Evolutionary conservation across 768 basidiomycete species (phyloP), one percentile per base, ranked within the genome.

Genomic region (Podaxis sp.): DNA sequence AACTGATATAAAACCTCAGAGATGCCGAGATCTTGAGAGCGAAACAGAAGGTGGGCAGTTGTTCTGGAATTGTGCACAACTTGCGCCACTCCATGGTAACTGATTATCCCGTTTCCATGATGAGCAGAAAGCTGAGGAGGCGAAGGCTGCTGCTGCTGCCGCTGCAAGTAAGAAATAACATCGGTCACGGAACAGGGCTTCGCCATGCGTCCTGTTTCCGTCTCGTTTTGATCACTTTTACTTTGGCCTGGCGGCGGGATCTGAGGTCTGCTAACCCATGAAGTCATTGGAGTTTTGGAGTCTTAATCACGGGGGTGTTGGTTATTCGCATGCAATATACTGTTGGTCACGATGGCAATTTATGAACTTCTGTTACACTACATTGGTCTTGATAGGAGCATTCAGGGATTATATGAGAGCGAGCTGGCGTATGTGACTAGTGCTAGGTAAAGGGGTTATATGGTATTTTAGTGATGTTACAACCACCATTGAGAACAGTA

Each of bases 21-120:
- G 90, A 93, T 73, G 90, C 91, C 47, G 88, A 88, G 68, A 83
- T 84, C 50, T 72, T 93, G 63, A 82, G 88, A 61, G 85, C 85
- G 64, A 93, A 93, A 72, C 91, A 93, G 73, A 90, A 88, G 87
- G 91, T 87, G 75, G 46, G 79, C 22, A 27, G 49, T 60, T 57
- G 40, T 22, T n/a, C 46, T 38, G 13, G 54, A 13, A n/a, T 19
- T 50, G 15, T 47, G 37, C 40, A 33, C 38, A 22, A 27, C 47
- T 22, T 17, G 40, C 19, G 24, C 24, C 49, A 47, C 55, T 43
- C 50, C 36, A 56, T 41, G 50, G 36, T 37, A 53, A 33, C 50
- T 61, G 37, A 66, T 27, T 25, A 38, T 54, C 9, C 37, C 41
- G 51, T 55, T 40, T 51, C 57, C 37, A 15, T 17, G 56, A 19